A percentile compares a stretch with the other conserved stretches of the same genome.
Conservation (phyloP, 257 asterid species). For the Ehretia macrophylla region DNA sequence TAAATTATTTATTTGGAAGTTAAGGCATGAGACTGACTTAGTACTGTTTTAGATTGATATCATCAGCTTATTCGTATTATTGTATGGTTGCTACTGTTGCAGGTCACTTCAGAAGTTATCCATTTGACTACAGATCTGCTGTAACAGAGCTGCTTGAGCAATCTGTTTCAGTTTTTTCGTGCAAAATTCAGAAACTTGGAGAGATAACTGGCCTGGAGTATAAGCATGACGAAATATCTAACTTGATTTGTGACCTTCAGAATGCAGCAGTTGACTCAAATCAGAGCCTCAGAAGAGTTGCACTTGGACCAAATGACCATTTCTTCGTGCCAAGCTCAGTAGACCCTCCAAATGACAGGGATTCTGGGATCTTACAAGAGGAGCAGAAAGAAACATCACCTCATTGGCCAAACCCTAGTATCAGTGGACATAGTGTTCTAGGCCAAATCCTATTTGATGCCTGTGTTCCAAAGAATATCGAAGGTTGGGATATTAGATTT, state of each 20-base stretch:
- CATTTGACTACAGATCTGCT: slow-evolving; percentile 47
- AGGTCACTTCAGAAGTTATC: slow-evolving; percentile 53
- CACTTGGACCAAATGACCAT: slow-evolving; percentile 72
- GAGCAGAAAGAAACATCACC: slow-evolving; percentile 48
- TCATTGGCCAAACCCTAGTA: slow-evolving; percentile 42
- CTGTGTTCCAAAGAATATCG: slow-evolving; percentile 79
- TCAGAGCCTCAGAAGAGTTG: slow-evolving; percentile 77
- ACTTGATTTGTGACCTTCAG: slow-evolving; percentile 84
- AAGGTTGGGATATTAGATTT: slow-evolving; percentile 86
- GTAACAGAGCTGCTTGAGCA: slow-evolving; percentile 53
- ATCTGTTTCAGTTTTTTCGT: slow-evolving; percentile 51
- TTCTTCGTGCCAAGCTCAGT: slow-evolving; percentile 75
- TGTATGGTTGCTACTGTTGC: slow-evolving; percentile 10
- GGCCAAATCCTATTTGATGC: slow-evolving; percentile 82
- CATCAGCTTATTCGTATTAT: too few species aligned
- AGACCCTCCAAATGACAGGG: slow-evolving; percentile 35
- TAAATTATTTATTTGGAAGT: too few species aligned
- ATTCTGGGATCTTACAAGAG: slow-evolving; percentile 33
- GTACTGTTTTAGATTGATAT: too few species aligned
- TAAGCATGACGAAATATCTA: slow-evolving; percentile 50
- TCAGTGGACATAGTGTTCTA: slow-evolving; percentile 68
- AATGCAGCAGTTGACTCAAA: slow-evolving; percentile 80
- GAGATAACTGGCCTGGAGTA: slow-evolving; percentile 45
- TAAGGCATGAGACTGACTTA: too few species aligned
- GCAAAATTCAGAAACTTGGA: slow-evolving; percentile 55